Evolutionary conservation across 495 filamentous ascomycete genomes (phyloP), one percentile per base, ranked within the genome.

Genomic region (Talaromyces wortmannii): DNA sequence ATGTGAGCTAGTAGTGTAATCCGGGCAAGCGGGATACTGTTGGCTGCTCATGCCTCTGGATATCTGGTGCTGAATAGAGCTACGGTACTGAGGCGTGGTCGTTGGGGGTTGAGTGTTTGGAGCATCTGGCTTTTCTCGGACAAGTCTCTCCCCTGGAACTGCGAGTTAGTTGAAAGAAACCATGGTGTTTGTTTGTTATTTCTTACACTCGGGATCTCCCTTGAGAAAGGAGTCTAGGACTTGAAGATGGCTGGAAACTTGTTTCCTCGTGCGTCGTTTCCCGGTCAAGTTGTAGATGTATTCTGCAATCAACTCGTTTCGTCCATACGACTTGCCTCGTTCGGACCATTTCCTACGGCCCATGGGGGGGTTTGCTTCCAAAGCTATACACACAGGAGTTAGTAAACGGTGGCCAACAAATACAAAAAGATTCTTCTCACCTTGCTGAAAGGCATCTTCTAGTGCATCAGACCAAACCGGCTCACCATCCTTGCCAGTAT

Each of bases 211-310:
- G 36, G 76, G 81, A 60, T 88, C 80, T 18, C 80, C 75, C 53
- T 78, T 76, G 57, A 92, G 76, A 62, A 91, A 88, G 11, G 83
- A 83, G 72, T 95, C 96, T 45, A 98, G 71, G n/a, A 97, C 92
- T 73, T 98, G 94, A 56, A 97, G 88, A 67, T 98, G 94, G 61
- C 92, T 97, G 0, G 92, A 97, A 7, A 98, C 89, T 67, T 95
- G 89, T 69, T 98, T 98, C 52, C 94, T 77, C 42, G 67, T 76
- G 55, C 91, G 81, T 32, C 65, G 62, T 61, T 80, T 84, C 36
- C 85, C 87, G 45, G 87, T 90, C 54, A 75, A 72, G 55, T 82
- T 80, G 60, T 79, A 83, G 48, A 98, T 88, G 61, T 87, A 91
- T 60, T 91, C 83, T 40, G 84, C 81, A 63, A 98, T 94, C 51